These are phyloP conservation scores for Fulvia fulva DNA, from an alignment of 2,329 filamentous ascomycete species.

Conservation along the genomic window DNA sequence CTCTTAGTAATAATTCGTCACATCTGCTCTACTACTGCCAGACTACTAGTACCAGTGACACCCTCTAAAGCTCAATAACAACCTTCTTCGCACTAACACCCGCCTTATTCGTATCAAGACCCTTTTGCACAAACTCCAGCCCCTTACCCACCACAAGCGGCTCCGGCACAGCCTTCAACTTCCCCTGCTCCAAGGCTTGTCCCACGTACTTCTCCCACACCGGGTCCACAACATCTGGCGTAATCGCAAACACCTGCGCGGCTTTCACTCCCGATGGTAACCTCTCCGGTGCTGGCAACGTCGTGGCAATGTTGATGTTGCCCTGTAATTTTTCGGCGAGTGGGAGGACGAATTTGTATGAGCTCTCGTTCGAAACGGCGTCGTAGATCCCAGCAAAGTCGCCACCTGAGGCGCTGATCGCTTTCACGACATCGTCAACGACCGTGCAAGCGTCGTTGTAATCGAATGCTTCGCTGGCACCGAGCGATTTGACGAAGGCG, in stretches of 20 bases:
- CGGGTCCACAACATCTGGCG: slow-evolving; percentile 20
- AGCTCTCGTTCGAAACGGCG: slow-evolving; percentile 26
- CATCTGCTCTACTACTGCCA: no score
- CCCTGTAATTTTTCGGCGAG: slow-evolving; percentile 31
- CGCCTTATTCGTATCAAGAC: slow-evolving; percentile 29
- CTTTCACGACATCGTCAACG: slow-evolving; percentile 38
- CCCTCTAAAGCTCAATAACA: slow-evolving; percentile 29
- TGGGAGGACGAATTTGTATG: slow-evolving; percentile 23
- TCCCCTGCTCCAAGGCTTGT: slow-evolving; percentile 34
- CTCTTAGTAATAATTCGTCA: no score
- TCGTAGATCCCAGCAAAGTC: slow-evolving; percentile 44
- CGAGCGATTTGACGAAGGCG: slow-evolving; percentile 29
- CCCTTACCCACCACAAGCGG: slow-evolving; percentile 39
- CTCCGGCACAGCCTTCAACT: slow-evolving; percentile 34
- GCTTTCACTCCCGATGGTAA: slow-evolving; percentile 27
- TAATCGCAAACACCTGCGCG: slow-evolving; percentile 28
- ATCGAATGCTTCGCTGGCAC: slow-evolving; percentile 32
- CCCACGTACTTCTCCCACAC: slow-evolving; percentile 30
- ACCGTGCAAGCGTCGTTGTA: slow-evolving; percentile 33
- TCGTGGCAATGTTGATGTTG: slow-evolving; percentile 18
- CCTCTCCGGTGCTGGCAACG: slow-evolving; percentile 23
- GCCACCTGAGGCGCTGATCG: slow-evolving; percentile 36
- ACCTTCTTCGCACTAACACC: slow-evolving; percentile 35
- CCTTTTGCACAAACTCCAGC: slow-evolving; percentile 31
- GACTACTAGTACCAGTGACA: neutral